A percentile compares a stretch with the other conserved stretches of the same genome.
phyloP scores from a whole-genome alignment of 2,329 filamentous ascomycete species.

The Trichoderma endophyticum region DNA sequence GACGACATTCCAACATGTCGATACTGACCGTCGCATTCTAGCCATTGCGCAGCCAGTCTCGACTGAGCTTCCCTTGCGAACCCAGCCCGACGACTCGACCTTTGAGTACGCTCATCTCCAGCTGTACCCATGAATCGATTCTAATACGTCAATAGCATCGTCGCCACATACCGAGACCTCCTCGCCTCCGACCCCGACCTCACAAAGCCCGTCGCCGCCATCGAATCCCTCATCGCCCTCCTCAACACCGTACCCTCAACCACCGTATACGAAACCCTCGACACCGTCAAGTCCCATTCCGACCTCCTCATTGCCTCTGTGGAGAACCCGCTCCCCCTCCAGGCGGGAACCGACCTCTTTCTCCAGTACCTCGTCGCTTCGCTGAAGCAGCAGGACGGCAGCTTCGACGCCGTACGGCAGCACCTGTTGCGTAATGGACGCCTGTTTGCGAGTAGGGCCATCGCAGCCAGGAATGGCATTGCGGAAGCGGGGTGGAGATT shows the following conservation, averaged over 20 bases:
- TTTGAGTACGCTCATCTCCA: constrained; percentile 33
- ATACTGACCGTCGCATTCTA: neutral
- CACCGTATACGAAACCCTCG: constrained; percentile 91
- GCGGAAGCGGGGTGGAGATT: constrained; percentile 75
- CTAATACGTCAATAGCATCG: constrained; percentile 45
- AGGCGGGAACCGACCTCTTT: constrained; percentile 92
- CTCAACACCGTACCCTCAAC: constrained; percentile 75
- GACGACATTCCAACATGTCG: neutral
- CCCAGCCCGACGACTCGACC: constrained; percentile 25
- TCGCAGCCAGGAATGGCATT: constrained; percentile 79
- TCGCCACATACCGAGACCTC: constrained; percentile 52
- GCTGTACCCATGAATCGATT: neutral
- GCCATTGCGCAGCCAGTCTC: constrained; percentile 4
- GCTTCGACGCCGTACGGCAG: constrained; percentile 75
- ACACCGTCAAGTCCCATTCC: constrained; percentile 75
- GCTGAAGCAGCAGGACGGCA: constrained; percentile 53
- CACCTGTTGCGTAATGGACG: constrained; percentile 84
- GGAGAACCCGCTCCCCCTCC: constrained; percentile 85
- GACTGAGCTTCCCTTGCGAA: constrained; percentile 25
- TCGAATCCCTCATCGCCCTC: constrained; percentile 84
- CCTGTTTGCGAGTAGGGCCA: constrained; percentile 82
- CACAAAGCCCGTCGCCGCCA: constrained; percentile 93
- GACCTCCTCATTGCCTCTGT: constrained; percentile 73
- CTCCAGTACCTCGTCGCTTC: constrained; percentile 85
- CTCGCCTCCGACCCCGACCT: constrained; percentile 71